Conservation (phyloP, 2,329 filamentous ascomycete genomes). For the Pseudogymnoascus pannorum region DNA sequence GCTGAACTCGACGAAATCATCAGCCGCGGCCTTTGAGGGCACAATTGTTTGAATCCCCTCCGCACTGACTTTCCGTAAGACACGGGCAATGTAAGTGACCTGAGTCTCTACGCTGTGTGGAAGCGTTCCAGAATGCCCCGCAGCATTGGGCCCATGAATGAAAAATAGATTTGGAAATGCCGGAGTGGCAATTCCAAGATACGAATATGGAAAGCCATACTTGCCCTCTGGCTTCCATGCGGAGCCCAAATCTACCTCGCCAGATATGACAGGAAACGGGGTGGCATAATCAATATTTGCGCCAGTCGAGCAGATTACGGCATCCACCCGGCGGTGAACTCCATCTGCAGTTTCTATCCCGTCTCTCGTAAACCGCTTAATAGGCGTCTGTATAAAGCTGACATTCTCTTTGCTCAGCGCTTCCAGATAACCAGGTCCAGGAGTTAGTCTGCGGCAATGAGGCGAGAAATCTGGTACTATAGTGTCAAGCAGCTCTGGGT, state of each 20-base stretch:
- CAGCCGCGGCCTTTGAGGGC: conserved; percentile 50
- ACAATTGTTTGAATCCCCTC: conserved; percentile 59
- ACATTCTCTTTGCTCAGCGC: conserved; percentile 55
- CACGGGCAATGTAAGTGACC: conserved; percentile 56
- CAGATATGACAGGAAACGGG: conserved; percentile 51
- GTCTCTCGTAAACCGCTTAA: conserved; percentile 49
- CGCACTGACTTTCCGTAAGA: conserved; percentile 57
- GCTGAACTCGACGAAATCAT: conserved; percentile 56
- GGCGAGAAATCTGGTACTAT: conserved; percentile 57
- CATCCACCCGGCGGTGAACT: conserved; percentile 49
- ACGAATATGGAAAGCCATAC: conserved; percentile 59
- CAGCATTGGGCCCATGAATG: conserved; percentile 52
- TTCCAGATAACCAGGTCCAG: conserved; percentile 61
- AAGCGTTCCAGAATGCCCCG: conserved; percentile 56
- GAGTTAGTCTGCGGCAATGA: conserved; percentile 57
- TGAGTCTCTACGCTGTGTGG: conserved; percentile 62
- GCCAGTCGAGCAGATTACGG: conserved; percentile 62
- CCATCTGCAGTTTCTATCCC: conserved; percentile 57
- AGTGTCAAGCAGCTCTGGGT: conserved; percentile 47
- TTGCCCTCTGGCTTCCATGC: conserved; percentile 50
- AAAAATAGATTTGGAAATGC: conserved; percentile 63
- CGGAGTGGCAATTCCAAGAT: conserved; percentile 55
- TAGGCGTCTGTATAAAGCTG: conserved; percentile 49
- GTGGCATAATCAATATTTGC: conserved; percentile 53
- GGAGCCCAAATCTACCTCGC: conserved; percentile 44